A percentile compares a stretch with the other conserved stretches of the same genome.
Evolutionary conservation across 2,329 filamentous ascomycete genomes (phyloP).

Genomic region (Sporothrix inflata): DNA sequence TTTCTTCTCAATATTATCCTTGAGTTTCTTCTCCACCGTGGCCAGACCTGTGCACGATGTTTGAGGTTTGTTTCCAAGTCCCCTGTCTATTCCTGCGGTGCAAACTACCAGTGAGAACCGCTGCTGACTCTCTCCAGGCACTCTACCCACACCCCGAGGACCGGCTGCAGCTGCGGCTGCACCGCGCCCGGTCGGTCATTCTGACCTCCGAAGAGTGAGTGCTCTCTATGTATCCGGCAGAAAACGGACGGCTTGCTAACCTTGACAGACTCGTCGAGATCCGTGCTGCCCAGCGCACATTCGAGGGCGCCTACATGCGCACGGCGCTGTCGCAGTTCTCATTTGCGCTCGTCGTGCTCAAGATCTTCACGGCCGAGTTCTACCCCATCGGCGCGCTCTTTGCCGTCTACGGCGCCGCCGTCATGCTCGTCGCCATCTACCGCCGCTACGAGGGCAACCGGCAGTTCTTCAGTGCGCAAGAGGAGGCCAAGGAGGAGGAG

Average conservation of each 20-base stretch:
- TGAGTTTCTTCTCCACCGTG: no score
- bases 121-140: slow-evolving; percentile 35
- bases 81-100: neutral
- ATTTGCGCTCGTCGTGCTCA: slow-evolving; percentile 90
- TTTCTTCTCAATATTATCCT: neutral
- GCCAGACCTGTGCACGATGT: slow-evolving; percentile 26
- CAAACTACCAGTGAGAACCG: neutral
- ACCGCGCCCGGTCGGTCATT: slow-evolving; percentile 81
- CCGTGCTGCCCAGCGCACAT: slow-evolving; percentile 91
- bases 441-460: slow-evolving; percentile 88
- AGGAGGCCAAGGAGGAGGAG: slow-evolving; percentile 39
- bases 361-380: slow-evolving; percentile 96
- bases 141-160: slow-evolving; percentile 62
- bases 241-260: neutral
- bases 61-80: slow-evolving; percentile 29
- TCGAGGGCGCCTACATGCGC: slow-evolving; percentile 94
- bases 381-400: slow-evolving; percentile 97
- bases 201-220: slow-evolving; percentile 75
- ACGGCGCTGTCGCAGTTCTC: slow-evolving; percentile 94
- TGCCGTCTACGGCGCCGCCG: slow-evolving; percentile 83
- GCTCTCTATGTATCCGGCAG: neutral
- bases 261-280: slow-evolving; percentile 76
- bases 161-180: slow-evolving; percentile 76
- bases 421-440: slow-evolving; percentile 82
- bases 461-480: slow-evolving; percentile 79